Evolutionary conservation across 441 rosid genomes (phyloP).

Genomic region (Eutrema salsugineum): DNA sequence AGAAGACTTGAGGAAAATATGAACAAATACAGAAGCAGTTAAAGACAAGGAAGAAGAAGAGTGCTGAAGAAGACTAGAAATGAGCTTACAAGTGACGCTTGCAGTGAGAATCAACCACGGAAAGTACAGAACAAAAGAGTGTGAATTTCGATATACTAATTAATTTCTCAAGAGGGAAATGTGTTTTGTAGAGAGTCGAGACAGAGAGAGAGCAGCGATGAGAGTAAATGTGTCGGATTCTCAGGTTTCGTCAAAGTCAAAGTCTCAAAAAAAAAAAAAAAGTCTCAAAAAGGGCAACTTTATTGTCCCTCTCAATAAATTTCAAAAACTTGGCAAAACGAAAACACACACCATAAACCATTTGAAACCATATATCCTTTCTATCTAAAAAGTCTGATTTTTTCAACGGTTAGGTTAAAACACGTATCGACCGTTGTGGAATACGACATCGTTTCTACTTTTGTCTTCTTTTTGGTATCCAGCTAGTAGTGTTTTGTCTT

Average conservation of each 20-base stretch:
- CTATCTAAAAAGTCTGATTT: slow-evolving; percentile 6
- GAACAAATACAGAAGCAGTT: background rate
- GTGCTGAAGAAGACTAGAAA: background rate
- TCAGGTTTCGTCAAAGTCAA: slow-evolving; percentile 32
- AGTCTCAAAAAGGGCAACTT: slow-evolving; percentile 22
- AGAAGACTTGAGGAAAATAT: background rate
- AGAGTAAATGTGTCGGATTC: slow-evolving; percentile 35
- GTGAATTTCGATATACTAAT: slow-evolving; percentile 18
- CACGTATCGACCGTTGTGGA: slow-evolving; percentile 21
- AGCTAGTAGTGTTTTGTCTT: slow-evolving; percentile 14
- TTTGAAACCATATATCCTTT: background rate
- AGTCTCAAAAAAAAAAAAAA: slow-evolving; percentile 10
- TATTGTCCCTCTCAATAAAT: slow-evolving; percentile 47
- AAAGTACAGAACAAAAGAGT: background rate
- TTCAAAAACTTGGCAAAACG: slow-evolving; percentile 37
- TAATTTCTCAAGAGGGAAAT: slow-evolving; percentile 3
- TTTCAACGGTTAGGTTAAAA: slow-evolving; percentile 17
- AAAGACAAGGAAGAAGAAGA: slow-evolving; percentile 14
- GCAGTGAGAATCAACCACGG: background rate
- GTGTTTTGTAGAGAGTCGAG: slow-evolving; percentile 11
- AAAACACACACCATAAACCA: background rate
- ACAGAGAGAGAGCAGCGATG: slow-evolving; percentile 19
- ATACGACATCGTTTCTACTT: slow-evolving; percentile 16
- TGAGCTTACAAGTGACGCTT: slow-evolving; percentile 16
- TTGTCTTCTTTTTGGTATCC: slow-evolving; percentile 13